Base-by-base conservation (phyloP, 1,284 basidiomycete genomes). In the Ustilago shanxiensis region DNA sequence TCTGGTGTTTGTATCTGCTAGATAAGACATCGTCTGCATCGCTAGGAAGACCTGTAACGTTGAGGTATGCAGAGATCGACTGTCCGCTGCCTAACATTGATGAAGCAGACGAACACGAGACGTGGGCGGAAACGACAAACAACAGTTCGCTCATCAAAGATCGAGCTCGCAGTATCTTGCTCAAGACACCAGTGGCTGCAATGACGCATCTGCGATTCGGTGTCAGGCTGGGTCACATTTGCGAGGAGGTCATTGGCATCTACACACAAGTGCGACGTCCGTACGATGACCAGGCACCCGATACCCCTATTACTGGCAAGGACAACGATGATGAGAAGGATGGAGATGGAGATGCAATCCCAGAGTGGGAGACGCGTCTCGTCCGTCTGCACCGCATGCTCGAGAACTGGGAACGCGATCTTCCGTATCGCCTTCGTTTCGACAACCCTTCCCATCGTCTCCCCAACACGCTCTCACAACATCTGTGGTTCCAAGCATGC, bases 11-110 rank as follows among this genome's bases (percentile, higher is more conserved):
- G 20, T 83, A 73, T 47, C 52, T 78, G 37, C 60, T 83, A 24
- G 81, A 83, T 62, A 83, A 83, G 68, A 70, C 67, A 2, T 68
- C 66, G 28, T 71, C 75, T 9, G 74, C 68, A 4, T 72, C 72
- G 28, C 50, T 81, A n/a, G 81, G 80, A 35, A 53, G 80, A 55
- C 79, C 81, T 0, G 66, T 77, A 14, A 74, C 74, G 10, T 47
- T 83, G 68, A 60, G 81, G 4, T 66, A 70, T 44, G 72, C 60
- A n/a, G 81, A 82, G 74, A 76, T 77, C 41, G 81, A 82, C 59
- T 79, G 78, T 29, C 79, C 81, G 2, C 35, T 81, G 18, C 78
- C 78, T 22, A 65, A 67, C 28, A 39, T 65, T 0, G 80, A 83
- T 28, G 74, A 80, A 33, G 33, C 55, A 8, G 79, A 75, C 52